Evolutionary conservation across 2,329 filamentous ascomycete genomes (phyloP), one percentile per base, ranked within the genome.

Genomic region (Cladophialophora carrionii): DNA sequence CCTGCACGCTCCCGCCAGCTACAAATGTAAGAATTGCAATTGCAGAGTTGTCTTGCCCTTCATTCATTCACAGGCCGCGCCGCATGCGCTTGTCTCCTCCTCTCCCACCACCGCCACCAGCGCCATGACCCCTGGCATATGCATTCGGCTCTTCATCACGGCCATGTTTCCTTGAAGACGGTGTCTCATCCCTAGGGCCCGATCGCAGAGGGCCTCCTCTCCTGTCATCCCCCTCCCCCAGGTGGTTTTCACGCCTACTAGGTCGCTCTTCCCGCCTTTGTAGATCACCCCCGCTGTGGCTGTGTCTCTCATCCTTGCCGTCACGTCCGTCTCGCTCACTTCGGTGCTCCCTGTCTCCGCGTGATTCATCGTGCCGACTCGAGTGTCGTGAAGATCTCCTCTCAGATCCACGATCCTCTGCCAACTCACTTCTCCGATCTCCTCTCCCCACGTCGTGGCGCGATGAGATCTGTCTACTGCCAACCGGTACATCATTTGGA

Each of bases 21-120:
- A 43, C 48, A 51, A 22, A 26, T 7, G 22, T 29, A 26, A 51
- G 48, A 26, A 43, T 43, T 5, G 48, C 48, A 24, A 10, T 51
- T 51, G 20, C 48, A 2, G 20, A 20, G 6, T 10, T 14, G 8
- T 26, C 10, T 54, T 43, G 31, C 24, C 3, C 37, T 24, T 14
- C 17, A 31, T 24, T 54, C 52, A 20, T 48, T 76, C 68, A 78
- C 29, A 70, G 71, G 56, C 78, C 78, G 58, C 78, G 75, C 63
- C 78, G 76, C 53, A 76, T 73, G 51, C 78, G 76, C 68, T 80
- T 80, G 66, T 71, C 78, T 14, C 77, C 78, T 46, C 76, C 74
- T 37, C 78, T 73, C 17, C 71, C 71, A 43, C 72, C 63, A 32
- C 69, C 72, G 48, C 71, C 72, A 57, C 70, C 72, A 41, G 37